These are phyloP conservation scores for Globisporangium echinulatum DNA, from an alignment of 352 stramenopile species.

Conservation along the genomic window DNA sequence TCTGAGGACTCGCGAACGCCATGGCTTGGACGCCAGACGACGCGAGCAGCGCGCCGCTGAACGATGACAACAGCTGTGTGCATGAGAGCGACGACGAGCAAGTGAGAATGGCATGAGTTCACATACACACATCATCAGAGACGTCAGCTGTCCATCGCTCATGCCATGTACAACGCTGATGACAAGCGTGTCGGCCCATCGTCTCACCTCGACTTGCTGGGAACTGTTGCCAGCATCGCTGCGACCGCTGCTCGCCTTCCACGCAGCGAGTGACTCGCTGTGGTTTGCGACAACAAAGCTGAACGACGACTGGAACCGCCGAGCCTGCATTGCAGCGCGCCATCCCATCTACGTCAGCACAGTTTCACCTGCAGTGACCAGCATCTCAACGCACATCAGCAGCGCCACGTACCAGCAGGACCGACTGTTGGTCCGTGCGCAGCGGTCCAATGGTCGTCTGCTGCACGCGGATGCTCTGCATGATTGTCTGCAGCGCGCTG, in stretches of 20 bases:
- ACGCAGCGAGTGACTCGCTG: conserved; percentile 2
- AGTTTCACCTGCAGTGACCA: too few species aligned
- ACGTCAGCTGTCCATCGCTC: too few species aligned
- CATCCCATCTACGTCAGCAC: too few species aligned
- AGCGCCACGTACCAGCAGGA: conserved; percentile 16
- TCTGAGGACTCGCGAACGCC: not conserved
- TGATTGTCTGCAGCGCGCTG: conserved; percentile 18
- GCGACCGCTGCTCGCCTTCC: conserved; percentile 1
- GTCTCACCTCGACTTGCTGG: too few species aligned
- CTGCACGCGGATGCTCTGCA: conserved; percentile 21
- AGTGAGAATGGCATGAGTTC: not conserved
- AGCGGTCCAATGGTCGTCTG: conserved; percentile 12
- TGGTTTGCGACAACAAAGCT: conserved; percentile 13
- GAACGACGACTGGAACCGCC: conserved; percentile 11
- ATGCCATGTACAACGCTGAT: too few species aligned
- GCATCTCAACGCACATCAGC: not conserved
- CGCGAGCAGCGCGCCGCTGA: not conserved
- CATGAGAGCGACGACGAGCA: not conserved
- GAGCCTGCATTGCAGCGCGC: conserved; percentile 1
- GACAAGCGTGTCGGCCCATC: too few species aligned
- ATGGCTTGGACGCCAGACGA: not conserved
- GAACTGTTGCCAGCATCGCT: too few species aligned
- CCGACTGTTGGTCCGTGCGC: conserved; percentile 10
- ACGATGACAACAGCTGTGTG: not conserved
- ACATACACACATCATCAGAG: too few species aligned